A percentile compares a stretch with the other conserved stretches of the same genome.
Conservation (phyloP, 257 asterid species). For the Cordia subcordata region DNA sequence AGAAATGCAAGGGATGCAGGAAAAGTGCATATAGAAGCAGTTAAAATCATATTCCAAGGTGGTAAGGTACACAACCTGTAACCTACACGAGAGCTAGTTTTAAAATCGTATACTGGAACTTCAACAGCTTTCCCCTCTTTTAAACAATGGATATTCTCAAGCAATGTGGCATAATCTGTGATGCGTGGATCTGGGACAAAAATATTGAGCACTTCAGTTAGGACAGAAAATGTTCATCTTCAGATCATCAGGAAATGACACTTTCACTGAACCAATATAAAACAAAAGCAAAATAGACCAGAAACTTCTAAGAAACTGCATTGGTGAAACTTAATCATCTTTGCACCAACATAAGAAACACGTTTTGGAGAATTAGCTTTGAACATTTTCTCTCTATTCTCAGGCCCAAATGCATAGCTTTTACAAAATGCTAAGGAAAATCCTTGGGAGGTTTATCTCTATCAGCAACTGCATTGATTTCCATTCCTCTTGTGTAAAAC, state of each 20-base stretch:
- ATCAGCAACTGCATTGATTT: too few relatives aligned
- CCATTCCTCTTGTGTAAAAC: too few relatives aligned
- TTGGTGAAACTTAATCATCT: too few relatives aligned
- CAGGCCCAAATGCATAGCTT: too few relatives aligned
- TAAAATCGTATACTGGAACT: conserved; percentile 88
- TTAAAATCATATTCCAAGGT: neutral
- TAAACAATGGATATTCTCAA: conserved; percentile 73
- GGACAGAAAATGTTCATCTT: conserved; percentile 6
- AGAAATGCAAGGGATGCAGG: neutral
- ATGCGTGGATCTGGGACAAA: conserved; percentile 85
- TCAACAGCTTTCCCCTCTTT: conserved; percentile 79
- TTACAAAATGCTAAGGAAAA: too few relatives aligned
- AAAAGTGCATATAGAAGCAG: conserved; percentile 1
- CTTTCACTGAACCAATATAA: neutral
- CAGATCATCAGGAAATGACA: conserved; percentile 11
- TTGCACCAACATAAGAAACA: too few relatives aligned
- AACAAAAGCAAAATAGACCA: too few relatives aligned
- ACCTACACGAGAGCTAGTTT: conserved; percentile 83
- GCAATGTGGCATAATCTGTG: conserved; percentile 94
- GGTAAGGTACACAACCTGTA: conserved; percentile 58
- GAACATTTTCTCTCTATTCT: too few relatives aligned
- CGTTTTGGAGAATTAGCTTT: too few relatives aligned
- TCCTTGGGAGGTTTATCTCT: too few relatives aligned
- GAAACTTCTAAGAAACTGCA: too few relatives aligned
- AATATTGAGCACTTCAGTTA: conserved; percentile 22